These are phyloP conservation scores for Pelargonium cotyledonis DNA, from an alignment of 441 rosid species.

Conservation along the genomic window DNA sequence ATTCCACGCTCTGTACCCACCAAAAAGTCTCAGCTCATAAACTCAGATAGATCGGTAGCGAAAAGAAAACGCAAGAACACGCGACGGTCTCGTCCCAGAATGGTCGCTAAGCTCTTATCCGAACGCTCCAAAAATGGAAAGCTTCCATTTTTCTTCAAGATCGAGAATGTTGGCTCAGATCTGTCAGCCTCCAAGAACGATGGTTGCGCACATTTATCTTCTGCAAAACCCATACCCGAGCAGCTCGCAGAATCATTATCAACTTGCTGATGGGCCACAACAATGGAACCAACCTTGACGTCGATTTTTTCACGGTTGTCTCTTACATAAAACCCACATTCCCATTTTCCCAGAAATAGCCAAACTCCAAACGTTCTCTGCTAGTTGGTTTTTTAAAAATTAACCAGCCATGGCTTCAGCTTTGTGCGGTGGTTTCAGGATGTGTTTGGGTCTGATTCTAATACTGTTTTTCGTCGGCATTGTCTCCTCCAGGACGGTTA, in stretches of 20 bases:
- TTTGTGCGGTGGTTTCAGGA: neutral
- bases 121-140: neutral
- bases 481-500: neutral
- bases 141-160: neutral
- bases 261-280: neutral
- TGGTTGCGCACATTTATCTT: neutral
- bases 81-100: neutral
- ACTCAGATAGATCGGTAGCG: neutral
- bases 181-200: neutral
- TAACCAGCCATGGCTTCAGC: neutral
- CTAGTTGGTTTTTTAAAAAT: neutral
- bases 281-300: neutral
- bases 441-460: neutral
- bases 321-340: constrained; percentile 1
- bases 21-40: neutral
- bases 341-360: neutral
- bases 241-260: neutral
- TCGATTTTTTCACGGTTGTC: neutral
- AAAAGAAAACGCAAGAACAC: neutral
- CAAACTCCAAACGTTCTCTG: neutral
- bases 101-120: neutral
- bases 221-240: neutral
- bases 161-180: neutral
- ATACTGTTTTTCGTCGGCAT: neutral
- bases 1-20: neutral